Percentiles rank a stretch among this genome's conserved stretches.
Conservation (phyloP, 257 asterid species). For the Ajuga chamaepitys region DNA sequence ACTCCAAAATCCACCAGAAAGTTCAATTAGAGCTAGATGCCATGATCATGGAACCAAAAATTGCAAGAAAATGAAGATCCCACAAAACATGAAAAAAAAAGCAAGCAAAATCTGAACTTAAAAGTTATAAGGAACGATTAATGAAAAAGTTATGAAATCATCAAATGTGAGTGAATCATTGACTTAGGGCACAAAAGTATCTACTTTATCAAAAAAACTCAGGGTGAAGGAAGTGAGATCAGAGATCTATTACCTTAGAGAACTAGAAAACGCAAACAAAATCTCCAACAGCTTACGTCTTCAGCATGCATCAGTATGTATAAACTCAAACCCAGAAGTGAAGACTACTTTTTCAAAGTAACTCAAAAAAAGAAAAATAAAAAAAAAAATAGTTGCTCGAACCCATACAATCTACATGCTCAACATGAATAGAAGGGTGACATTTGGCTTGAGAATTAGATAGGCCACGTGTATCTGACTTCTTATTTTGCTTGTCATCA, state of each 20-base stretch:
- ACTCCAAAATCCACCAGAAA: too few species aligned
- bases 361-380: too few species aligned
- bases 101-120: constrained; percentile 9
- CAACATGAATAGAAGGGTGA: constrained; percentile 11
- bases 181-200: constrained; percentile 15
- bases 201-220: constrained; percentile 7
- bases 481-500: neutral
- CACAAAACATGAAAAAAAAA: neutral
- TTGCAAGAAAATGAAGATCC: too few species aligned
- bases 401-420: neutral
- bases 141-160: neutral
- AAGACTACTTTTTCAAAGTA: constrained; percentile 7
- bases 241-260: constrained; percentile 25
- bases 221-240: constrained; percentile 12
- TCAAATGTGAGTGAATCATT: constrained; percentile 19
- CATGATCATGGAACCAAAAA: too few species aligned
- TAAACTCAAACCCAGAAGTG: constrained; percentile 13
- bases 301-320: neutral
- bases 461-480: constrained; percentile 1
- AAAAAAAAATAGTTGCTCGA: too few species aligned
- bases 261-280: neutral
- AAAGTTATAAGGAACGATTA: neutral
- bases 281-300: constrained; percentile 10
- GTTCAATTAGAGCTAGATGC: too few species aligned
- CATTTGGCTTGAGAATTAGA: constrained; percentile 14